Evolutionary conservation across 176 grass and related monocot species (phyloP), one percentile per base, ranked within the genome.

Genomic region (Eremochloa ophiuroides): DNA sequence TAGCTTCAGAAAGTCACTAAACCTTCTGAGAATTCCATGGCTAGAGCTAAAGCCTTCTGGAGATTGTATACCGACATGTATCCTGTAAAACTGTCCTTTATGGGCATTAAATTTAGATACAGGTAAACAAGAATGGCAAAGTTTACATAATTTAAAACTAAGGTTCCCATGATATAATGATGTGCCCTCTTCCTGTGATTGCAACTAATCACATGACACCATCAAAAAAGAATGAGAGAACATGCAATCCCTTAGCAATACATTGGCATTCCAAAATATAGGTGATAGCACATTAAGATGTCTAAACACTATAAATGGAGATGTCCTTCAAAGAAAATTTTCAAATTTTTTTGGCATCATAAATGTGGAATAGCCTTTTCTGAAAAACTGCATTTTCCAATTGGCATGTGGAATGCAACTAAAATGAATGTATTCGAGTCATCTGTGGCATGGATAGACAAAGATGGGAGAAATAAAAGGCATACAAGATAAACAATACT

Each of bases 51-150:
- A 44, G 5, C 97, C 97, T 90, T 99, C 93, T 62, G 97, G 89
- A 78, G 97, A 99, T 87, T 99, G 97, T 91, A 99, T 71, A 71
- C 97, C 97, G 51, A 96, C 77, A 90, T 99, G 91, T 86, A 99
- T 88, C 89, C 97, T 99, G 87, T 95, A 99, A 99, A 95, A 96
- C 97, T 99, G 97, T 91, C 82, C 83, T 95, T 93, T 91, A 93
- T 88, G 77, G 78, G 69, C 86, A 91, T 89, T 91, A 94, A 91
- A 82, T 35, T 84, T 14, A 61, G 40, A 71, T 86, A 74, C 30
- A 53, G 27, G 46, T 35, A 75, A 26, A 39, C 47, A 84, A 77
- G 0, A 73, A 71, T 10, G 25, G 48, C 5, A 18, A 80, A 82
- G 33, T 83, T 80, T 53, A 77, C 11, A 80, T 83, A 33, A 61